Base-by-base conservation (phyloP, 352 stramenopile genomes). In the Salisapilia sapeloensis region DNA sequence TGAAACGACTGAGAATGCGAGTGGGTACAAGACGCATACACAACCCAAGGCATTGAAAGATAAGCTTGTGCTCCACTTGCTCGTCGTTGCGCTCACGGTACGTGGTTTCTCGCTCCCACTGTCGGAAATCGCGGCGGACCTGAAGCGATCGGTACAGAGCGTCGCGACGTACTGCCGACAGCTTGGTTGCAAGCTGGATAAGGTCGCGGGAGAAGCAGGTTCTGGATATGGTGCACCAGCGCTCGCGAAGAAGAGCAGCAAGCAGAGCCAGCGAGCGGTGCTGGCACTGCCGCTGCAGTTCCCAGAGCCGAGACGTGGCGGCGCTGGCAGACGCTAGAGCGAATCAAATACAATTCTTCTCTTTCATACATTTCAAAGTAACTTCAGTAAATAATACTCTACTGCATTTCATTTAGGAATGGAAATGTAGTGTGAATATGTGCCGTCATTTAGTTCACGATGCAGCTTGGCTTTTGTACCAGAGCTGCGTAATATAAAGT, bases 1-100 rank as follows among this genome's bases (percentile, higher is more conserved):
- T 6, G 69, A 85, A 19, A 37, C 62, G n/a, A 62, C 50, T 36
- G 56, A 78, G 40, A 44, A 40, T 40, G 42, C 50, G 18, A 67
- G 50, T 34, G 69, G 72, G 20, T 46, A 65, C 46, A 66, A 48
- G 40, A 67, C 48, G 48, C 84, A 83, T 50, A 37, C 76, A 20
- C 63, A 82, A 46, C 59, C 72, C 25, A 89, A 89, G 52, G 38
- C 54, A 8, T 61, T 69, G 41, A 85, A 85, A 45, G 72, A 89
- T 48, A 82, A 89, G 55, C 50, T 85, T 29, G 55, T 76, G 22
- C 34, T 89, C 13, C 66, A 82, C 48, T 48, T 89, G 45, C 46
- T 89, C 15, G 62, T 79, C 26, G 51, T 84, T 14, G 72, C 67
- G 28, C 50, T 89, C 18, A 85, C 65, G 12, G 37, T 83, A 14